Percentiles rank a stretch among this genome's conserved stretches.
These are phyloP conservation scores for Aspergillus puulaauensis DNA, from an alignment of 2,329 filamentous ascomycete genomes.

Conservation along the genomic window DNA sequence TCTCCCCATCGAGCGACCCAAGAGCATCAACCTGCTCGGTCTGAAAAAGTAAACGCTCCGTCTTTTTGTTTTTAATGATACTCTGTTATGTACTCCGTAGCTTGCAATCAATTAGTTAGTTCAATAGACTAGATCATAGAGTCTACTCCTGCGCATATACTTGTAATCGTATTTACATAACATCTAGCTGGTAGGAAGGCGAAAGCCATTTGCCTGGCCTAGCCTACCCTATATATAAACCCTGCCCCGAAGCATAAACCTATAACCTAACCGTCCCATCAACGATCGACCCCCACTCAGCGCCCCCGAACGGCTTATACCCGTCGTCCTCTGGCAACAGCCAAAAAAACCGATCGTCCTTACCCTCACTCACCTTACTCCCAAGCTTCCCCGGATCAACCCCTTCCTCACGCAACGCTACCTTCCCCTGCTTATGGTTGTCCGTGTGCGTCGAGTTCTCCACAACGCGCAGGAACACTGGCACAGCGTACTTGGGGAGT, in stretches of 20 bases:
- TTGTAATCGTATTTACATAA: background rate
- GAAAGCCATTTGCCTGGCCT: background rate
- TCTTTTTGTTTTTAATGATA: background rate
- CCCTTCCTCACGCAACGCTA: conserved; percentile 66
- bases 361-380: conserved; percentile 44
- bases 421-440: conserved; percentile 81
- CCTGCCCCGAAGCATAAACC: background rate
- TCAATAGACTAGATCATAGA: conserved; percentile 10
- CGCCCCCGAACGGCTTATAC: conserved; percentile 59
- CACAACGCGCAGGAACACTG: conserved; percentile 68
- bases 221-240: background rate
- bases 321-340: conserved; percentile 47
- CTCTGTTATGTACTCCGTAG: background rate
- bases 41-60: conserved; percentile 59
- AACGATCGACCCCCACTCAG: conserved; percentile 58
- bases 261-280: conserved; percentile 48
- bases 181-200: background rate
- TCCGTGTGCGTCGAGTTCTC: conserved; percentile 47
- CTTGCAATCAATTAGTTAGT: background rate
- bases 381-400: conserved; percentile 56
- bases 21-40: conserved; percentile 92
- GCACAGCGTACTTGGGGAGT: conserved; percentile 72
- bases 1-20: conserved; percentile 93
- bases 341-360: conserved; percentile 52
- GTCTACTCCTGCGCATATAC: background rate